Conservation (phyloP, 306 rosid genomes). For the Lathyrus sativus region DNA sequence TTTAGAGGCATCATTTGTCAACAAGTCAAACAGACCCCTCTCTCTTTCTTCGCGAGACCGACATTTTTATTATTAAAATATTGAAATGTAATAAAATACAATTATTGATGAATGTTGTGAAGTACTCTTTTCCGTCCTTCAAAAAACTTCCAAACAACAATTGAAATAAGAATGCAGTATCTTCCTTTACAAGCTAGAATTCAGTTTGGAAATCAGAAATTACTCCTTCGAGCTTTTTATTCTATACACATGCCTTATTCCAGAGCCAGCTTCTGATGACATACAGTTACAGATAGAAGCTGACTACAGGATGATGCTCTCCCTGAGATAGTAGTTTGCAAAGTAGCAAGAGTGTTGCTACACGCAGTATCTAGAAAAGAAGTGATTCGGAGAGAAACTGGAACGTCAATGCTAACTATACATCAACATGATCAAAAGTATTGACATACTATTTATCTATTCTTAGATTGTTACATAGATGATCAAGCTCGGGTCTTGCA, state of each 20-base stretch:
- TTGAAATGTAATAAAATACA: too few relatives aligned
- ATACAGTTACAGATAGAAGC: slow-evolving; percentile 21
- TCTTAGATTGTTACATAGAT: slow-evolving; percentile 80
- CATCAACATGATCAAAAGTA: slow-evolving; percentile 38
- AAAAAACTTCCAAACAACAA: slow-evolving; percentile 20
- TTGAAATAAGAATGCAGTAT: slow-evolving; percentile 28
- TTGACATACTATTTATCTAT: slow-evolving; percentile 59
- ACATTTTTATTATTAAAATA: too few relatives aligned
- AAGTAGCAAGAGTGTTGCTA: background rate
- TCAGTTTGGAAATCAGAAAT: slow-evolving; percentile 11
- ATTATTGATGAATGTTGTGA: too few relatives aligned
- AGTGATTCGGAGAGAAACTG: slow-evolving; percentile 11
- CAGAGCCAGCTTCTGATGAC: slow-evolving; percentile 33
- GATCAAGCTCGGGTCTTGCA: slow-evolving; percentile 91
- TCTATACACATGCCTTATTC: background rate
- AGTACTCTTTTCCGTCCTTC: slow-evolving; percentile 8
- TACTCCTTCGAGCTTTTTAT: background rate
- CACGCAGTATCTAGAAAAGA: background rate
- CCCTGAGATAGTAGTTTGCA: slow-evolving; percentile 12
- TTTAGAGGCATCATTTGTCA: background rate
- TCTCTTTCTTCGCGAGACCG: too few relatives aligned
- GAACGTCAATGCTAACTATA: slow-evolving; percentile 43
- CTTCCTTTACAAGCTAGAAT: slow-evolving; percentile 7
- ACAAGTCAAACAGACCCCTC: too few relatives aligned
- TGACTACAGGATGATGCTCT: slow-evolving; percentile 16